These are phyloP conservation scores for Claviceps sp. DNA, from an alignment of 2,329 filamentous ascomycete genomes.

Conservation along the genomic window DNA sequence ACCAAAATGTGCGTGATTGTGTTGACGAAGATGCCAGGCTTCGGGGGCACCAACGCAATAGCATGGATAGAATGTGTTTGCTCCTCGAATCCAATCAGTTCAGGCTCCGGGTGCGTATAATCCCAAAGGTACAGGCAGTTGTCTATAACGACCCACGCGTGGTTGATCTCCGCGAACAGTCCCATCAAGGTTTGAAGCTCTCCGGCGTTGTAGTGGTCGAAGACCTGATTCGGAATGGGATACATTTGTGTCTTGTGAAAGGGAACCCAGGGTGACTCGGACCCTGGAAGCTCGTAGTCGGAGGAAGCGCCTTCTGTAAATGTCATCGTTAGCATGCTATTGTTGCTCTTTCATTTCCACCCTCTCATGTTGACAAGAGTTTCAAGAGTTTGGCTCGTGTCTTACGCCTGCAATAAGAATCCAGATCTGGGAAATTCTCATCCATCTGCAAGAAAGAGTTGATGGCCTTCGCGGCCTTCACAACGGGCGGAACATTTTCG, in stretches of 20 bases:
- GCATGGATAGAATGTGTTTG: slow-evolving; percentile 77
- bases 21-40: slow-evolving; percentile 73
- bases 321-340: slow-evolving; percentile 12
- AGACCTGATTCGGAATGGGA: slow-evolving; percentile 80
- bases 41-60: slow-evolving; percentile 78
- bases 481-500: slow-evolving; percentile 49
- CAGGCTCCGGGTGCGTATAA: slow-evolving; percentile 83
- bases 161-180: slow-evolving; percentile 83
- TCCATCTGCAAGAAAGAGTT: slow-evolving; percentile 67
- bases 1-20: slow-evolving; percentile 81
- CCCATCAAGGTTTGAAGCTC: slow-evolving; percentile 90
- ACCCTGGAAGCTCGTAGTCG: slow-evolving; percentile 69
- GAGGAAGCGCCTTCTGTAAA: slow-evolving; percentile 69
- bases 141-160: slow-evolving; percentile 93
- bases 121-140: slow-evolving; percentile 97
- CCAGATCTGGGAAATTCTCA: slow-evolving; percentile 73
- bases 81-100: slow-evolving; percentile 85
- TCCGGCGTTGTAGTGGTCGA: slow-evolving; percentile 81
- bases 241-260: slow-evolving; percentile 82
- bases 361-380: not conserved
- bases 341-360: not conserved
- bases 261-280: slow-evolving; percentile 64
- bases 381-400: slow-evolving; percentile 11
- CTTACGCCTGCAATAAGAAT: slow-evolving; percentile 80
- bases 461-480: slow-evolving; percentile 71